A percentile compares a stretch with the other conserved stretches of the same genome.
Evolutionary conservation across 331 rosid genomes (phyloP).

Genomic region (Spiraea crenata): DNA sequence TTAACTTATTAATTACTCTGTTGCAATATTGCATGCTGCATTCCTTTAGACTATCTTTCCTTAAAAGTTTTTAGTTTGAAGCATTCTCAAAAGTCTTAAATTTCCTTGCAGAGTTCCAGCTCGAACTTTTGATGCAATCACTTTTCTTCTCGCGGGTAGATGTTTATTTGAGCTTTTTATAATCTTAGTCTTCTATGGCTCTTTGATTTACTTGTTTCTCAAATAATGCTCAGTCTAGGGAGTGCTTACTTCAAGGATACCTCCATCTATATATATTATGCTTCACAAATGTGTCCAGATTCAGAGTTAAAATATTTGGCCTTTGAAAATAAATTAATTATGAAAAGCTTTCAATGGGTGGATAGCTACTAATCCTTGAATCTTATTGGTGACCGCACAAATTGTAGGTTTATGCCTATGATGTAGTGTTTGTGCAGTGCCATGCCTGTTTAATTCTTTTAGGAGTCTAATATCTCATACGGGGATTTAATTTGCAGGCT

Average conservation of each 20-base stretch:
- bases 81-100: conserved; percentile 27
- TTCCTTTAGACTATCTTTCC: neutral
- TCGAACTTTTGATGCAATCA: conserved; percentile 93
- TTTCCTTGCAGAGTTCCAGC: conserved; percentile 84
- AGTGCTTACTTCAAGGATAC: conserved; percentile 2
- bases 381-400: neutral
- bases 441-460: conserved; percentile 13
- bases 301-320: neutral
- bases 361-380: neutral
- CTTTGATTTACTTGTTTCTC: neutral
- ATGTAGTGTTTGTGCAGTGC: conserved; percentile 8
- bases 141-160: conserved; percentile 90
- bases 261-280: neutral
- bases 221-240: neutral
- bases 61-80: neutral
- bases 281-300: neutral
- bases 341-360: neutral
- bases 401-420: neutral
- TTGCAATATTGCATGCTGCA: neutral
- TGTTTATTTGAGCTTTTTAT: no score
- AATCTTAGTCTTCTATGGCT: conserved; percentile 3
- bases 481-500: conserved; percentile 56
- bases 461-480: conserved; percentile 21
- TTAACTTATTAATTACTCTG: no score
- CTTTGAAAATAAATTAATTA: neutral